These are phyloP conservation scores for Aspergillus indologenus DNA, from an alignment of 495 filamentous ascomycete species.

Conservation along the genomic window DNA sequence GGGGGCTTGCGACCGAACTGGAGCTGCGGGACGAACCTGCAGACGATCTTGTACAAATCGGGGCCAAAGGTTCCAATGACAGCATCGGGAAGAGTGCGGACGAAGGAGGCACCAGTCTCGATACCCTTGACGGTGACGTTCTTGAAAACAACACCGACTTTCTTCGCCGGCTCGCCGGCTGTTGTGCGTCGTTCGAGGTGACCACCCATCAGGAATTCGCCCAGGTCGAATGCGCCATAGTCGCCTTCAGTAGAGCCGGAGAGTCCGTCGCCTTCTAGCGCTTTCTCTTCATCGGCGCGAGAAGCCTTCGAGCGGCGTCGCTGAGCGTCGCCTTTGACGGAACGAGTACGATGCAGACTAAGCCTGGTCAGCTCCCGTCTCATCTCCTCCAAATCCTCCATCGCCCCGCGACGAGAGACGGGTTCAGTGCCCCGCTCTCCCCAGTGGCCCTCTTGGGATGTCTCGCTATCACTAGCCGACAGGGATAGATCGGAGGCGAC, in stretches of 20 bases:
- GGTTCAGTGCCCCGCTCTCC: constrained; percentile 70
- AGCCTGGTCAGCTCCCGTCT: constrained; percentile 60
- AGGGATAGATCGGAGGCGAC: constrained; percentile 16
- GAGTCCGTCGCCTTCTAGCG: constrained; percentile 26
- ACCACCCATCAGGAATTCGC: constrained; percentile 72
- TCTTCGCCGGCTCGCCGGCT: constrained; percentile 67
- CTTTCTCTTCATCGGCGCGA: constrained; percentile 40
- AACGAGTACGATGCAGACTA: constrained; percentile 49
- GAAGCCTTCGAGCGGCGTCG: constrained; percentile 18
- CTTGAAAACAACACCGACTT: constrained; percentile 81
- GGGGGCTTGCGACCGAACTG: constrained; percentile 49
- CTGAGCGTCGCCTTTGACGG: constrained; percentile 25
- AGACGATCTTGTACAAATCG: constrained; percentile 70
- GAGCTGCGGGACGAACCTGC: constrained; percentile 61
- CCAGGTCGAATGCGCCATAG: constrained; percentile 65
- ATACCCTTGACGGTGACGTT: constrained; percentile 74
- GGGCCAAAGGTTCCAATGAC: constrained; percentile 82
- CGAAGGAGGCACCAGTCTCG: constrained; percentile 62
- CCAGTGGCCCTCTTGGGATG: constrained; percentile 60
- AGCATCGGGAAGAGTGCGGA: constrained; percentile 72
- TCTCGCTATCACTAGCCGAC: constrained; percentile 20
- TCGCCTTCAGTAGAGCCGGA: constrained; percentile 29
- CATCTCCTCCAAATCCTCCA: constrained; percentile 70
- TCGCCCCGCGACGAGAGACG: constrained; percentile 59
- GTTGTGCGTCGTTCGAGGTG: constrained; percentile 76